phyloP scores from a whole-genome alignment of 495 filamentous ascomycete species.

The Aspergillus wentii region DNA sequence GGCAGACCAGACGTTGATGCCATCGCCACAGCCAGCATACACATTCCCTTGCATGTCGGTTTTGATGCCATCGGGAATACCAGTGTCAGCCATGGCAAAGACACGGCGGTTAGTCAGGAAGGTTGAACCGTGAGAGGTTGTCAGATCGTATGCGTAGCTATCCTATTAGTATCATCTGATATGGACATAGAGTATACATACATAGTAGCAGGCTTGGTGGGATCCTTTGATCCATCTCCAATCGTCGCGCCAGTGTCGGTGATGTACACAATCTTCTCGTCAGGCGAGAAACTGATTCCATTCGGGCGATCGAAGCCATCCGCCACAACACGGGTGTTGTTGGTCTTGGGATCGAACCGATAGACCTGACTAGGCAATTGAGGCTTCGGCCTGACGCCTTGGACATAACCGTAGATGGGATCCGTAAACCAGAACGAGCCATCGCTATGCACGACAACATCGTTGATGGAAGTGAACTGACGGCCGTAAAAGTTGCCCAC shows the following conservation, averaged over 20 bases:
- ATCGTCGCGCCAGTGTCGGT: conserved; percentile 46
- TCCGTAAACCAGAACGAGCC: conserved; percentile 55
- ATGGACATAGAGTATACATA: conserved; percentile 5
- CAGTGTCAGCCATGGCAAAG: conserved; percentile 52
- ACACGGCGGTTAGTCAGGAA: conserved; percentile 47
- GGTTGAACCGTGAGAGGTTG: conserved; percentile 14
- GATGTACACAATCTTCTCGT: conserved; percentile 43
- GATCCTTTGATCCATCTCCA: conserved; percentile 26
- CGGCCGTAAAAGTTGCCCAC: conserved; percentile 40
- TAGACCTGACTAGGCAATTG: conserved; percentile 45
- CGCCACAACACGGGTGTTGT: conserved; percentile 43
- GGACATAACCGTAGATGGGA: conserved; percentile 41
- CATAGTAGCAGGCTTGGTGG: conserved; percentile 17
- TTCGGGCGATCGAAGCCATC: conserved; percentile 46
- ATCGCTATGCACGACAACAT: conserved; percentile 37
- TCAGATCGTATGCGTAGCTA: conserved; percentile 28
- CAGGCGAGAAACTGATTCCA: conserved; percentile 44
- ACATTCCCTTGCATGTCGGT: conserved; percentile 56
- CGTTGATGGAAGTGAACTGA: conserved; percentile 43
- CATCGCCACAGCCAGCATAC: conserved; percentile 56
- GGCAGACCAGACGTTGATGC: conserved; percentile 57
- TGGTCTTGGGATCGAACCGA: conserved; percentile 44
- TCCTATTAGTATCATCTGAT: neutral
- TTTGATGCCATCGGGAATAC: conserved; percentile 58
- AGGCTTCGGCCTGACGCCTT: conserved; percentile 40